Evolutionary conservation across 2,329 filamentous ascomycete genomes (phyloP), one percentile per base, ranked within the genome.

Genomic region (Ceratocystis alfenasii): DNA sequence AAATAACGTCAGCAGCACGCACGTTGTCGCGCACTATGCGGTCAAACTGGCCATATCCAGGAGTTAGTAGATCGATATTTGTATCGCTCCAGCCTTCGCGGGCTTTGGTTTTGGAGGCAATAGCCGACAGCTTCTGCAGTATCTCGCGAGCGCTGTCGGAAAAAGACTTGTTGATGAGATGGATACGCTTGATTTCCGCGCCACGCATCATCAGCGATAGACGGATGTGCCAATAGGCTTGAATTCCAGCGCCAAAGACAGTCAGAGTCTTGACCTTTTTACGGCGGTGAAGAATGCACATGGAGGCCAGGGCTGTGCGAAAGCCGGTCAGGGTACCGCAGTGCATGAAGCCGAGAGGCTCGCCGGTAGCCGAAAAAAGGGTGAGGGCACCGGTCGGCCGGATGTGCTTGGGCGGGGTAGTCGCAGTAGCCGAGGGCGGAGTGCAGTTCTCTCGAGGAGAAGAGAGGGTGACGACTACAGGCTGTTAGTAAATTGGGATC

Each of bases 181-280:
- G 87, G 61, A 96, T 82, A 67, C 87, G 84, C 71, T 87, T 86
- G 70, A 96, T 87, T 22, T 90, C 89, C 59, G 77, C 65, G 1
- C 84, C 84, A 25, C 82, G 87, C 62, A 94, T 80, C 69, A 93
- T 80, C 10, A 97, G 80, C 0, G 92, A 87, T 3, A 97, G 81
- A 0, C 91, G 87, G 55, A 95, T 84, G 74, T 96, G 93, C 92
- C 92, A 97, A 77, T 93, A 95, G 12, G 93, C 93, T 77, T 96
- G 92, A 70, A 87, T 85, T 59, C 93, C 93, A 44, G 88, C 87
- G 28, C 93, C 93, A 74, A 96, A 97, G 64, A 95, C 87, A 15
- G 87, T 86, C 10, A 96, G 73, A 15, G 86, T 89, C 72, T 87
- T 86, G 53, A 95, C 87, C 33, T 82, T 81, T 65, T 82, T 78